A percentile compares a stretch with the other conserved stretches of the same genome.
Conservation (phyloP, 345 rosid genomes). For the Erysimum cheiranthoides region DNA sequence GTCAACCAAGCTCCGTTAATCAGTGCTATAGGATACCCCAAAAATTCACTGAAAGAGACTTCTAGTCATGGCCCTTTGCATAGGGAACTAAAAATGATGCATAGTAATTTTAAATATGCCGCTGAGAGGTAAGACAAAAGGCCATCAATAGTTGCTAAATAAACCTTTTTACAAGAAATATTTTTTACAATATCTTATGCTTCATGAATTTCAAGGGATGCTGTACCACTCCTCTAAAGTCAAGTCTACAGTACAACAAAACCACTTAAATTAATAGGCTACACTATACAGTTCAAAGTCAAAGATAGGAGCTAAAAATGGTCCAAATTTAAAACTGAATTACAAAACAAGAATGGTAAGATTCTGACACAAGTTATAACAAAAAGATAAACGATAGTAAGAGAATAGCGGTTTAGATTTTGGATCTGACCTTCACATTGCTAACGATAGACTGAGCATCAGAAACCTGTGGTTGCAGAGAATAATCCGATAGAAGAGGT, state of each 20-base stretch:
- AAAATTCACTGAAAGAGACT: constrained; percentile 10
- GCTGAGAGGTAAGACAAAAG: constrained; percentile 16
- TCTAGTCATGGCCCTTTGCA: constrained; percentile 25
- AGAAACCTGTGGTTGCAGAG: constrained; percentile 79
- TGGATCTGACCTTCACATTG: constrained; percentile 78
- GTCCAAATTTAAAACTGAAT: not conserved
- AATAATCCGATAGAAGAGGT: constrained; percentile 89
- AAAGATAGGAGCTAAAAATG: constrained; percentile 23
- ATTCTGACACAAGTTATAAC: constrained; percentile 32
- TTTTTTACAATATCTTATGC: not conserved
- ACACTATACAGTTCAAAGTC: constrained; percentile 19
- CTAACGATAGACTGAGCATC: constrained; percentile 97
- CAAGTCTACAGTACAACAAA: constrained; percentile 20
- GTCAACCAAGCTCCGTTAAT: constrained; percentile 27
- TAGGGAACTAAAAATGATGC: constrained; percentile 8
- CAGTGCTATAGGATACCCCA: constrained; percentile 18
- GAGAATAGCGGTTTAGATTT: constrained; percentile 52
- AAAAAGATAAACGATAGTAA: constrained; percentile 74
- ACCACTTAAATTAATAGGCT: constrained; percentile 24
- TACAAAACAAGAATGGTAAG: constrained; percentile 9
- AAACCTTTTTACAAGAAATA: not conserved
- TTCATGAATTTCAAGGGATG: constrained; percentile 11
- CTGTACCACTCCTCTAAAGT: not conserved
- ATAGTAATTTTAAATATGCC: not conserved
- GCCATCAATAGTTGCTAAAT: constrained; percentile 19